Percentiles rank a stretch among this genome's conserved stretches.
These are phyloP conservation scores for Penicillium subrubescens DNA, from an alignment of 495 filamentous ascomycete genomes.

Conservation along the genomic window DNA sequence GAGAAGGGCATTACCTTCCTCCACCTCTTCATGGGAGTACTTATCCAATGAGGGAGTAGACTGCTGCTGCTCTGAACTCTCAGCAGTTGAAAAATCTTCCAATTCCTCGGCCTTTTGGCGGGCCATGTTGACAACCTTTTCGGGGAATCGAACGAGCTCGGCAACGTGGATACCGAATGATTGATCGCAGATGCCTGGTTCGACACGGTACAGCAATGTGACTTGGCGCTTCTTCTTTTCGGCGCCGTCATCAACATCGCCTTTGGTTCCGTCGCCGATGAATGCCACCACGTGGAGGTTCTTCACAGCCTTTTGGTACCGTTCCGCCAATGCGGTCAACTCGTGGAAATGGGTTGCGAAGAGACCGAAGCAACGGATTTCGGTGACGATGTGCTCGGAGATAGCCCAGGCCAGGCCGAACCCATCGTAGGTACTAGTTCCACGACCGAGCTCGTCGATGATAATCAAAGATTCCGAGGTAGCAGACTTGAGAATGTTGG, in stretches of 20 bases:
- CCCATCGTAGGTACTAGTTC: constrained; percentile 97
- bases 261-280: constrained; percentile 63
- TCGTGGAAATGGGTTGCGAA: constrained; percentile 99
- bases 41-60: constrained; percentile 45
- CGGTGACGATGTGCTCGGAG: constrained; percentile 92
- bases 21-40: constrained; percentile 82
- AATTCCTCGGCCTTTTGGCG: constrained; percentile 97
- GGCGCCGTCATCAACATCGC: constrained; percentile 28
- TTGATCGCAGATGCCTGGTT: constrained; percentile 93
- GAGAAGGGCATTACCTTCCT: constrained; percentile 83
- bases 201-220: constrained; percentile 94
- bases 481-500: constrained; percentile 96
- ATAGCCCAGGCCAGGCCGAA: constrained; percentile 99
- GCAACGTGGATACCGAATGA: constrained; percentile 98
- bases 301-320: constrained; percentile 75
- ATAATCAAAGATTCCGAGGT: constrained; percentile 94
- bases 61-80: constrained; percentile 61
- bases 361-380: constrained; percentile 89
- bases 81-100: constrained; percentile 82
- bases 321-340: constrained; percentile 84
- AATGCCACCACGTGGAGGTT: constrained; percentile 97
- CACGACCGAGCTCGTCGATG: constrained; percentile 97
- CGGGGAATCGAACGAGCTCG: constrained; percentile 95
- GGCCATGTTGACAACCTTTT: constrained; percentile 97
- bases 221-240: constrained; percentile 74